Percentiles rank a stretch among this genome's conserved stretches.
phyloP scores from a whole-genome alignment of 805 yeast species.

The Starmerella geochares region DNA sequence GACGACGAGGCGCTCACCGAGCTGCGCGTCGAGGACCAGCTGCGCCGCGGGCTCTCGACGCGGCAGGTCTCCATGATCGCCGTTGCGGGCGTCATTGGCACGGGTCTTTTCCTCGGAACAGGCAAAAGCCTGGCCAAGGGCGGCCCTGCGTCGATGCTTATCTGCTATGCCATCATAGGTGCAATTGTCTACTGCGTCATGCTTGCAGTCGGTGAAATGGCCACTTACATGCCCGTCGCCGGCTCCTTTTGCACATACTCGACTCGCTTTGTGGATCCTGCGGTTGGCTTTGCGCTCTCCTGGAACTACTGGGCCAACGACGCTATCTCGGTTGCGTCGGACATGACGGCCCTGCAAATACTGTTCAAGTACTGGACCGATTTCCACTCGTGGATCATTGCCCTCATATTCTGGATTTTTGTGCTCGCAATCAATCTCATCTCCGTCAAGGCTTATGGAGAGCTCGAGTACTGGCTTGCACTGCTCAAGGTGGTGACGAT shows the following conservation, averaged over 20 bases:
- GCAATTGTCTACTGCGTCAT: conserved; percentile 26
- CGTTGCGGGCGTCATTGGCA: conserved; percentile 69
- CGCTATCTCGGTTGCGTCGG: conserved; percentile 41
- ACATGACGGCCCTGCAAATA: conserved; percentile 40
- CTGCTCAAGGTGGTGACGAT: conserved; percentile 54
- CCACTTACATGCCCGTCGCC: conserved; percentile 44
- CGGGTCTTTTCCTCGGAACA: conserved; percentile 46
- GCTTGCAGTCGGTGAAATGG: conserved; percentile 48
- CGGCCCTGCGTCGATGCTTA: conserved; percentile 45
- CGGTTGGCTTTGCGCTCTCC: conserved; percentile 45
- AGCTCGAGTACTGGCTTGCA: conserved; percentile 59
- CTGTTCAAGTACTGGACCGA: conserved; percentile 41
- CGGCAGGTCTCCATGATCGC: conserved; percentile 62
- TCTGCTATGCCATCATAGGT: conserved; percentile 44
- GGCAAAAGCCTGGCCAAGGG: conserved; percentile 42
- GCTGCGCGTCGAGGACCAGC: conserved; percentile 16
- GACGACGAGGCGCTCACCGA: background rate
- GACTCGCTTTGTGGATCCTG: conserved; percentile 40
- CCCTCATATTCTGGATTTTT: conserved; percentile 45
- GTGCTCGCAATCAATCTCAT: conserved; percentile 39
- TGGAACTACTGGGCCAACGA: conserved; percentile 45
- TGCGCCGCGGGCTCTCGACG: conserved; percentile 25
- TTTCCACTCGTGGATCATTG: conserved; percentile 37
- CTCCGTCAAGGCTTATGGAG: conserved; percentile 44
- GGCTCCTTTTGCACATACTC: conserved; percentile 47